phyloP scores from a whole-genome alignment of 495 filamentous ascomycete species.

The Penicillium parvum region DNA sequence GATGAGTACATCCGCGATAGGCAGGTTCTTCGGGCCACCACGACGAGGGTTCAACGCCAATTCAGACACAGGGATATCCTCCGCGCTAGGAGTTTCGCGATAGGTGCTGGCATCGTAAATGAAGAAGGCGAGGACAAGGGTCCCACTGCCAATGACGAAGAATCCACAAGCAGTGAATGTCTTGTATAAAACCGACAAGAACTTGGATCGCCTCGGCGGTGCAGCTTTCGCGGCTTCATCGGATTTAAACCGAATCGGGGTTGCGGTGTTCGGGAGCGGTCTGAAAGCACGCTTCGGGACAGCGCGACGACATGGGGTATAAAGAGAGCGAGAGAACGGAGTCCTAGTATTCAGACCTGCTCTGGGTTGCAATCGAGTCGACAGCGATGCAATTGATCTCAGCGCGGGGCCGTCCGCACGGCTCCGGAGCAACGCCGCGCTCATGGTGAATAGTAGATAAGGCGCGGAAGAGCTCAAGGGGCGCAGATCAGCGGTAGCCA shows the following conservation, averaged over 20 bases:
- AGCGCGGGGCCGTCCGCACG: conserved; percentile 31
- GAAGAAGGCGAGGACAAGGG: conserved; percentile 75
- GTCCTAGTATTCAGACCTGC: conserved; percentile 5
- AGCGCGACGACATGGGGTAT: conserved; percentile 22
- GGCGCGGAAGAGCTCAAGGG: conserved; percentile 4
- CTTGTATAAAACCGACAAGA: conserved; percentile 33
- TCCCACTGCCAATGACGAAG: conserved; percentile 50
- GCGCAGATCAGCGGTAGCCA: conserved; percentile 17
- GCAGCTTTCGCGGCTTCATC: conserved; percentile 12
- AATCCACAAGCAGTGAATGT: conserved; percentile 55
- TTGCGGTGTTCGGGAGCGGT: conserved; percentile 4
- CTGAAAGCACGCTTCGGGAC: conserved; percentile 24
- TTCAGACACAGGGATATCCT: conserved; percentile 78
- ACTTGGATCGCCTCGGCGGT: conserved; percentile 9
- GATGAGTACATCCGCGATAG: conserved; percentile 79
- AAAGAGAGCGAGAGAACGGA: conserved; percentile 18
- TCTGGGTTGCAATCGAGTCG: conserved; percentile 20
- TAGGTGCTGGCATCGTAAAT: conserved; percentile 93
- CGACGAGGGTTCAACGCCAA: conserved; percentile 73
- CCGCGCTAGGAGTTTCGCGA: conserved; percentile 55
- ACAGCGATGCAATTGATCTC: conserved; percentile 28
- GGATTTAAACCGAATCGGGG: conserved; percentile 28
- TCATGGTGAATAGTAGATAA: conserved; percentile 26
- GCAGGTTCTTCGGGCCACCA: conserved; percentile 94
- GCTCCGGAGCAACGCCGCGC: conserved; percentile 36